Base-by-base conservation (phyloP, 2,329 filamentous ascomycete species). In the Trichophyton benhamiae region DNA sequence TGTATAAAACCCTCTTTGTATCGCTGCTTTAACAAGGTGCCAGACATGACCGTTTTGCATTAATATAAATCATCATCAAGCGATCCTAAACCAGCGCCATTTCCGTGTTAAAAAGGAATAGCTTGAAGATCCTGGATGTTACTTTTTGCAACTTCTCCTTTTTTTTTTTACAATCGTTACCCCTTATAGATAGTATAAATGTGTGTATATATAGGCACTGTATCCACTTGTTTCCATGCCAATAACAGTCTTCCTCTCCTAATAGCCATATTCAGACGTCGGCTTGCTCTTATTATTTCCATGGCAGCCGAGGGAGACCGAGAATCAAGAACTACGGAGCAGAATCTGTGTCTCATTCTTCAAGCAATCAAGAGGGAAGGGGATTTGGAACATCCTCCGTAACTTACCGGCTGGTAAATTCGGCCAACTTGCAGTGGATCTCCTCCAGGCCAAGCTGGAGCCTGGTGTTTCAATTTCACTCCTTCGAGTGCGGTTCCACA, bases 391-490 rank as follows among this genome's bases (percentile, higher is more conserved):
- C 52, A 36, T 55, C 5, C 22, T 13, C 7, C 11, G 52, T 27
- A 11, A 38, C 33, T 13, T 13, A 22, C 22, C 15, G 52, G 30
- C 25, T 55, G 52, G 27, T n/a, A 55, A 17, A 55, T 36, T 55
- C 52, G 27, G 52, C 27, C 52, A 33, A 36, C n/a, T 2, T 55
- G 52, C 11, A 30, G 52, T 27, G 25, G 49, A 22, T 22, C 22
- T 53, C 5, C 20, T 7, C 17, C 49, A 13, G 38, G 38, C 25
- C 49, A 53, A 53, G 49, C 49, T 53, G 15, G 15, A 55, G 27
- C 52, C 52, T 55, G 25, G 52, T 55, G 52, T 55, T 55, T 55
- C 52, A 55, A 55, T 27, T 36, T 33, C 27, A 55, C 15, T 44
- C 52, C 11, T 55, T 55, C 52, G 33, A 36, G 27, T 36, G 36